These are phyloP conservation scores for Fusarium duplospermum DNA, from an alignment of 2,329 filamentous ascomycete genomes.

Conservation along the genomic window DNA sequence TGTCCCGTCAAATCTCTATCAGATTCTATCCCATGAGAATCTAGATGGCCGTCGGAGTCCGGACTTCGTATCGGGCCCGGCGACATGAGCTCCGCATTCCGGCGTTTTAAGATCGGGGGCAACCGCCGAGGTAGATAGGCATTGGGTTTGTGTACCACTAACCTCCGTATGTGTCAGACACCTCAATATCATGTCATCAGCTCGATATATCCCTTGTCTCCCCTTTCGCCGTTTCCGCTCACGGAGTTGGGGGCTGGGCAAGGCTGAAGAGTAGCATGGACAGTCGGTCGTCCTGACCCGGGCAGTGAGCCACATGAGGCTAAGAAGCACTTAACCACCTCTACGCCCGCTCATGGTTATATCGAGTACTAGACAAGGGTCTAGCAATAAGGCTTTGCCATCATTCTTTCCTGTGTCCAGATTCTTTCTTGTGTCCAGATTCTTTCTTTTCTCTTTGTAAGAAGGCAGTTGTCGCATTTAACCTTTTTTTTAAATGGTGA, in stretches of 20 bases:
- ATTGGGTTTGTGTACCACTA: background rate
- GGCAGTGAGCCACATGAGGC: background rate
- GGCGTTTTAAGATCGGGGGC: background rate
- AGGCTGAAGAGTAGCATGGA: background rate
- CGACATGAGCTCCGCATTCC: conserved; percentile 7
- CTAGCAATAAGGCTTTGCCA: background rate
- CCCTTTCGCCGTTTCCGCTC: background rate
- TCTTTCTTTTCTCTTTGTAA: background rate
- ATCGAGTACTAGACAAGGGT: background rate
- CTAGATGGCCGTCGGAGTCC: conserved; percentile 1
- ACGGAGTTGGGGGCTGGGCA: background rate
- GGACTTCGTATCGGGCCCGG: conserved; percentile 12
- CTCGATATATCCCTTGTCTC: background rate
- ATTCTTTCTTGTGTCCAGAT: background rate
- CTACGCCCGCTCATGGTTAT: background rate
- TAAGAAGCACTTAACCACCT: background rate
- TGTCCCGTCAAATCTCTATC: background rate
- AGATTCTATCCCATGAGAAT: background rate
- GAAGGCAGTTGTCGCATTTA: background rate
- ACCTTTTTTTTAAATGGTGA: background rate
- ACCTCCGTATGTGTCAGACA: background rate
- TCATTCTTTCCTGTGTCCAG: background rate
- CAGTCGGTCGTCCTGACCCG: background rate
- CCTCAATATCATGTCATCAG: background rate
- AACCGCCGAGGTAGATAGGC: background rate